Base-by-base conservation (phyloP, 1,284 basidiomycete species). In the Phlebopus sp. region DNA sequence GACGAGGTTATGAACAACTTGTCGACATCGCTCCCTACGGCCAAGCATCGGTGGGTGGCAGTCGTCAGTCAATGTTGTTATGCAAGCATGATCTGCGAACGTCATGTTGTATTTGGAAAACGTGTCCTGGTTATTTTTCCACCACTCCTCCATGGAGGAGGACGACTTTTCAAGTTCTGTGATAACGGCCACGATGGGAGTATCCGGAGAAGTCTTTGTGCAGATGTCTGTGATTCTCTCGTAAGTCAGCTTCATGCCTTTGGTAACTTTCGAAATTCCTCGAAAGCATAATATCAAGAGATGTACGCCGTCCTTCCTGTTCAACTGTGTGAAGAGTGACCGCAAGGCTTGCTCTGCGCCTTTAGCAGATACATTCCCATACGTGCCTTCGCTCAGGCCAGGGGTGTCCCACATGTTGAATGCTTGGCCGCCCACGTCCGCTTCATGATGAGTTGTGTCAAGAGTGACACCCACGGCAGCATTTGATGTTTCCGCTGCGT, bases 111-210 rank as follows among this genome's bases (percentile, higher is more conserved):
- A 55, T 1, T 52, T 50, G n/a, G 31, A 19, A 19, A 69, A 51
- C 2, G 23, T 7, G 9, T 14, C 9, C 4, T 23, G 18, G 41
- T 69, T 70, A 47, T 21, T 53, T 10, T 39, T 41, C 69, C 66
- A 70, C 66, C 66, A 68, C 6, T 57, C 52, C 1, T 63, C 62
- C 68, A 69, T 70, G 29, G 58, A 63, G 2, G 36, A 27, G 10
- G 62, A 66, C 27, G 49, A 37, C 32, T 67, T 58, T 49, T 68
- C 68, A 8, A 70, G 62, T n/a, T 67, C 67, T 15, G 68, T 70
- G 45, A 69, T 15, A 42, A 68, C 47, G 6, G 62, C 44, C 7
- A 53, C 55, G 17, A 66, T 42, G 1, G 69, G 68, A n/a, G 51
- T 39, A 3, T 54, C 49, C 1, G 52, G 49, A 9, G 53, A 42